A percentile compares a stretch with the other conserved stretches of the same genome.
phyloP scores from a whole-genome alignment of 352 stramenopile genomes.

The Phytopythium helicoides region DNA sequence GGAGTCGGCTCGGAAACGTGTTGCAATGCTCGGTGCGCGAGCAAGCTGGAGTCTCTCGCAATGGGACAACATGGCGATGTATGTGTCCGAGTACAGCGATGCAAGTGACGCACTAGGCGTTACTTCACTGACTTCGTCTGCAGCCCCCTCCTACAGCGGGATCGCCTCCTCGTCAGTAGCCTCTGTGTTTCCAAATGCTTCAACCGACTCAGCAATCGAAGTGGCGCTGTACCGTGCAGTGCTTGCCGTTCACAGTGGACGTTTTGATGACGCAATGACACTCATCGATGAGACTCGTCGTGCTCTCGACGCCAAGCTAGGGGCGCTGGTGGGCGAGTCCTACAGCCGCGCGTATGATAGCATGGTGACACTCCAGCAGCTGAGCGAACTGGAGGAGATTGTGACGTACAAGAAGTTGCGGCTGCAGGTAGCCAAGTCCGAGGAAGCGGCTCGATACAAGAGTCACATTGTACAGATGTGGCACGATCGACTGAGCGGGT shows the following conservation, averaged over 20 bases:
- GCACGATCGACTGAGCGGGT: conserved; percentile 77
- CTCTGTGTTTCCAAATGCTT: background rate
- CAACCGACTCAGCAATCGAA: conserved; percentile 30
- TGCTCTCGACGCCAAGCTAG: conserved; percentile 94
- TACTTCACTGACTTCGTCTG: background rate
- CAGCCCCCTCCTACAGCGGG: background rate
- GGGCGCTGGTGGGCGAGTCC: conserved; percentile 94
- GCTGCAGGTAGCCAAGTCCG: conserved; percentile 57
- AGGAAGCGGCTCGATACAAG: conserved; percentile 79
- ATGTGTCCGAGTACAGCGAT: conserved; percentile 49
- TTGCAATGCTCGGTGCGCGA: conserved; percentile 78
- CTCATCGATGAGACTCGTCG: conserved; percentile 93
- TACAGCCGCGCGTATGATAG: conserved; percentile 96
- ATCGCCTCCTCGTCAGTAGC: background rate
- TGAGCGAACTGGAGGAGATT: conserved; percentile 98
- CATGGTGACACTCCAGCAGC: conserved; percentile 96
- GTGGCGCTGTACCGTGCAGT: conserved; percentile 84
- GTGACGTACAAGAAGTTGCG: conserved; percentile 91
- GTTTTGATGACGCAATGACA: conserved; percentile 90
- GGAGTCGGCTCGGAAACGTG: conserved; percentile 49
- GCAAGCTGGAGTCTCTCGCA: conserved; percentile 84
- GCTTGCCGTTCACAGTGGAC: conserved; percentile 91
- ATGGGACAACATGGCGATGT: conserved; percentile 83
- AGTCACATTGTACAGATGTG: conserved; percentile 87
- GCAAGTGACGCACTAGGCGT: background rate